Evolutionary conservation across 2,329 filamentous ascomycete genomes (phyloP).

Genomic region (Neonectria ditissima): DNA sequence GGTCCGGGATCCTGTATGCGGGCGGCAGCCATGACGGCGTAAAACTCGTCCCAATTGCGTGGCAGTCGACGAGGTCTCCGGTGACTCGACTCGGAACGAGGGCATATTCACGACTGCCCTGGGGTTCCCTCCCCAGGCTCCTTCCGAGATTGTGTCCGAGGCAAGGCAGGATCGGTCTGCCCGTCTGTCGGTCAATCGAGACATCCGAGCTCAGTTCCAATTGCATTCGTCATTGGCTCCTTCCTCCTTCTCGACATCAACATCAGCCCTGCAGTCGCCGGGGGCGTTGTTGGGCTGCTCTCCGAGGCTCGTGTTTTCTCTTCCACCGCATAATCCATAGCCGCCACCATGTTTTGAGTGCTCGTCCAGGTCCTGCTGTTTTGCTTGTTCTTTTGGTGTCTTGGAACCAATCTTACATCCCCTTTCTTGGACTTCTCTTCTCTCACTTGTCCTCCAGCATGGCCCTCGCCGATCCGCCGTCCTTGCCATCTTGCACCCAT

Average conservation of each 20-base stretch:
- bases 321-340: conserved; percentile 49
- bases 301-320: conserved; percentile 24
- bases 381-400: conserved; percentile 56
- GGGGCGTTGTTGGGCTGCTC: conserved; percentile 6
- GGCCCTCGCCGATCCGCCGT: conserved; percentile 48
- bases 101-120: conserved; percentile 3
- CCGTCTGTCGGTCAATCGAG: neutral
- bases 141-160: conserved; percentile 4
- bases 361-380: conserved; percentile 37
- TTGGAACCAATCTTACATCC: conserved; percentile 54
- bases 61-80: conserved; percentile 3
- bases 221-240: neutral
- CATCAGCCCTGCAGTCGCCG: neutral
- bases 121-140: conserved; percentile 1
- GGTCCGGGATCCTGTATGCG: conserved; percentile 16
- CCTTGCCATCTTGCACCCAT: conserved; percentile 49
- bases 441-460: conserved; percentile 48
- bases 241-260: neutral
- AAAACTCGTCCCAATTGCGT: conserved; percentile 9
- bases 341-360: conserved; percentile 54
- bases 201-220: neutral
- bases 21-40: conserved; percentile 18
- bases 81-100: neutral
- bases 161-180: conserved; percentile 13
- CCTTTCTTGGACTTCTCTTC: conserved; percentile 48